Percentiles rank a stretch among this genome's conserved stretches.
Evolutionary conservation across 768 basidiomycete species (phyloP).

Genomic region (Pulveroboletus sp.): DNA sequence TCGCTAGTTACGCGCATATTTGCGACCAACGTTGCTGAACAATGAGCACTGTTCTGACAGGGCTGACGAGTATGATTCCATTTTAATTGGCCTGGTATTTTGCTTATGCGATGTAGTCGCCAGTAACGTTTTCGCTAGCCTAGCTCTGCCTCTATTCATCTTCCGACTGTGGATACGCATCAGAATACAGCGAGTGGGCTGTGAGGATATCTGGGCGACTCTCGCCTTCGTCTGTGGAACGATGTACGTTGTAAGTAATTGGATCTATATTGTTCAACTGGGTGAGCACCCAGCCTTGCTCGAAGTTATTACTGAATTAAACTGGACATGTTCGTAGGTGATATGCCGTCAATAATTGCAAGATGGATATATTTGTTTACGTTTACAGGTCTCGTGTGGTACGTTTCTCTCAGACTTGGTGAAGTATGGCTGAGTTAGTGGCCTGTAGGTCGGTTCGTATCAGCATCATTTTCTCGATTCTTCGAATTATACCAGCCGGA

Average conservation of each 20-base stretch:
- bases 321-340: neutral
- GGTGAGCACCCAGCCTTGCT: constrained; percentile 2
- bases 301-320: neutral
- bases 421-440: neutral
- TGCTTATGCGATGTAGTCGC: constrained; percentile 3
- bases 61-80: neutral
- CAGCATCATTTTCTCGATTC: constrained; percentile 17
- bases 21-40: neutral
- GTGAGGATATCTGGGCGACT: constrained; percentile 20
- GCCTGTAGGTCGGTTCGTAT: constrained; percentile 17
- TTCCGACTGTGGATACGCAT: constrained; percentile 21
- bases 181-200: constrained; percentile 15
- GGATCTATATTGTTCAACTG: constrained; percentile 3
- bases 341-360: neutral
- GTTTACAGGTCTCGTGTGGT: constrained; percentile 13
- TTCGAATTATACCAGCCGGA: constrained; percentile 12
- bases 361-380: constrained; percentile 15
- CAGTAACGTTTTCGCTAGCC: neutral
- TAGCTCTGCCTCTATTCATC: constrained; percentile 9
- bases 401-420: neutral
- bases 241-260: neutral
- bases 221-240: constrained; percentile 14
- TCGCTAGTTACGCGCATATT: neutral
- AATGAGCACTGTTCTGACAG: neutral
- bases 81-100: neutral